Evolutionary conservation across 1,139 yeast genomes (phyloP).

Genomic region (Blastobotrys capitulatus): DNA sequence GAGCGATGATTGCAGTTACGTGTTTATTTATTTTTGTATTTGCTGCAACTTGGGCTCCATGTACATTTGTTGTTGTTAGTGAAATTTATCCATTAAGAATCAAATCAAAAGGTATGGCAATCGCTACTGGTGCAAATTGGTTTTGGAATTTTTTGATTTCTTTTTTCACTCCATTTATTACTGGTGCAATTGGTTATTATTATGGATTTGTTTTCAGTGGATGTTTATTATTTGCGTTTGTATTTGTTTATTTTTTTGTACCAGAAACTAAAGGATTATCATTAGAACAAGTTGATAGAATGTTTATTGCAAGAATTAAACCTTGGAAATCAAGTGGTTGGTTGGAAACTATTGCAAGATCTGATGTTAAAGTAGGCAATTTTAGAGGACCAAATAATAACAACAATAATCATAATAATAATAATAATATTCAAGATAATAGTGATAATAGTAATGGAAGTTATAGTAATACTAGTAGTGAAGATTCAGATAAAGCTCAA

Average conservation of each 20-base stretch:
- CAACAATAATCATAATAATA: too few relatives aligned
- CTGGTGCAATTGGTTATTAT: slow-evolving; percentile 44
- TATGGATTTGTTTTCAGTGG: slow-evolving; percentile 74
- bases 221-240: slow-evolving; percentile 58
- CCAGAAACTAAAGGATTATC: slow-evolving; percentile 71
- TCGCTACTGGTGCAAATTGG: slow-evolving; percentile 70
- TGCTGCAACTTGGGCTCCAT: slow-evolving; percentile 86
- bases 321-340: slow-evolving; percentile 6
- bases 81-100: slow-evolving; percentile 76
- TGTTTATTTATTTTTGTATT: slow-evolving; percentile 76
- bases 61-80: slow-evolving; percentile 69
- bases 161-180: slow-evolving; percentile 45
- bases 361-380: not conserved
- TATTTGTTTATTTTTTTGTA: slow-evolving; percentile 60
- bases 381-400: not conserved
- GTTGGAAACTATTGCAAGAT: not conserved
- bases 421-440: too few relatives aligned
- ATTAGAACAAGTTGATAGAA: slow-evolving; percentile 59
- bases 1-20: slow-evolving; percentile 60
- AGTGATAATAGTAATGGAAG: not conserved
- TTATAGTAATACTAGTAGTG: not conserved
- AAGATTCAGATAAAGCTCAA: not conserved
- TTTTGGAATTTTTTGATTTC: slow-evolving; percentile 62
- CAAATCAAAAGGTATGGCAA: slow-evolving; percentile 74
- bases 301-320: slow-evolving; percentile 4